Base-by-base conservation (phyloP, 495 filamentous ascomycete species). In the Lasiosphaeria miniovina region DNA sequence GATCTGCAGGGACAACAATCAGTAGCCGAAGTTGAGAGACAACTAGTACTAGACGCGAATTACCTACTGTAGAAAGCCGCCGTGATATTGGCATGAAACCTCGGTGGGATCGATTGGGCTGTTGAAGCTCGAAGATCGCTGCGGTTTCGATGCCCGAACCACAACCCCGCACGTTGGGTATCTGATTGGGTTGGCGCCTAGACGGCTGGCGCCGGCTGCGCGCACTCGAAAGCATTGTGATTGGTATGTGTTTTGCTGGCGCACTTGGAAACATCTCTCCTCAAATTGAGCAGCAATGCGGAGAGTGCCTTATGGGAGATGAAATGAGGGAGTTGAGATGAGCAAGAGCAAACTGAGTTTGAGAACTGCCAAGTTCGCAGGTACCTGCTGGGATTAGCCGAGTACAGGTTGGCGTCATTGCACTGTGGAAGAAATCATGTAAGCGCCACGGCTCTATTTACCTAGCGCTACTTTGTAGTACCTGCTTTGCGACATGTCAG, bases 131-230 rank as follows among this genome's bases (percentile, higher is more conserved):
- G 41, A 56, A 7, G 54, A n/a, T n/a, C n/a, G n/a, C n/a, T n/a
- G n/a, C 38, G 32, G 40, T 36, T 56, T 33, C 31, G 33, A 10
- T 56, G 17, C 40, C 38, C 38, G 54, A 56, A 46, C 54, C 11
- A 15, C 32, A 56, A 56, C 54, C 54, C 54, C 54, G 40, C 54
- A 56, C 54, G 35, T 56, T 31, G 17, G 54, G 54, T 40, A 49
- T 35, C 48, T 56, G 6, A 9, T 56, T 36, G 54, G 17, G 54
- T 56, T 56, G 54, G 54, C 41, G 54, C 54, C 54, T 36, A n/a
- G 36, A 48, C 54, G 54, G 54, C 36, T 56, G 54, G 54, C 40
- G 38, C 41, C 41, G 40, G n/a, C 17, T 49, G 38, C 38, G n/a
- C 54, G 48, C 48, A 49, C 48, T 48, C 54, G 14, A 36, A 56